A percentile compares a stretch with the other conserved stretches of the same genome.
Evolutionary conservation across 345 rosid species (phyloP).

Genomic region (Passiflora organensis): DNA sequence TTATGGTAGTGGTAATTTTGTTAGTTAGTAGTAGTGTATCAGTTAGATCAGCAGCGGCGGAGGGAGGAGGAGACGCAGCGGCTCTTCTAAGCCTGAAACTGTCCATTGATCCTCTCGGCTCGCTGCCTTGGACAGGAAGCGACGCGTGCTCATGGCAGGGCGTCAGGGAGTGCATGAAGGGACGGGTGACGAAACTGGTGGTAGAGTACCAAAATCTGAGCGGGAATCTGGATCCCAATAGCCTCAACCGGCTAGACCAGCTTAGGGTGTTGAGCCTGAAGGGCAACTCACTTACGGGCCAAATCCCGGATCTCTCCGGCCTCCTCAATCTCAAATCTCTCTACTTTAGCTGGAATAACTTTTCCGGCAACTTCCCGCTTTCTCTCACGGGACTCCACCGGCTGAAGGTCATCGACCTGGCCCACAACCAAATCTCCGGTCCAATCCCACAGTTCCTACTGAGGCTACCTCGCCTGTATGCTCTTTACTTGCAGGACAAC

Average conservation of each 20-base stretch:
- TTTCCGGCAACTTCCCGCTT: slow-evolving; percentile 69
- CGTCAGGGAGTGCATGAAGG: slow-evolving; percentile 60
- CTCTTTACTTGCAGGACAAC: slow-evolving; percentile 57
- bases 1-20: no score
- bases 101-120: slow-evolving; percentile 51
- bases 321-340: slow-evolving; percentile 75
- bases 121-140: slow-evolving; percentile 53
- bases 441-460: slow-evolving; percentile 53
- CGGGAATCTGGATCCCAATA: slow-evolving; percentile 46
- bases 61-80: slow-evolving; percentile 54
- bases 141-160: slow-evolving; percentile 75
- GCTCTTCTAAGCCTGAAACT: slow-evolving; percentile 67
- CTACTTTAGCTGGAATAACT: slow-evolving; percentile 58
- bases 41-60: no score
- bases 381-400: slow-evolving; percentile 66
- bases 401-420: slow-evolving; percentile 53
- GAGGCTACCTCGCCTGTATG: slow-evolving; percentile 54
- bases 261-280: slow-evolving; percentile 89
- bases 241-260: slow-evolving; percentile 63
- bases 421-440: slow-evolving; percentile 62
- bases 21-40: no score
- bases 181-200: slow-evolving; percentile 80
- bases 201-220: slow-evolving; percentile 61
- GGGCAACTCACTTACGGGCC: slow-evolving; percentile 72
- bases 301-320: slow-evolving; percentile 57